These are phyloP conservation scores for Maudiozyma turicensis DNA, from an alignment of 805 yeast genomes.

Conservation along the genomic window DNA sequence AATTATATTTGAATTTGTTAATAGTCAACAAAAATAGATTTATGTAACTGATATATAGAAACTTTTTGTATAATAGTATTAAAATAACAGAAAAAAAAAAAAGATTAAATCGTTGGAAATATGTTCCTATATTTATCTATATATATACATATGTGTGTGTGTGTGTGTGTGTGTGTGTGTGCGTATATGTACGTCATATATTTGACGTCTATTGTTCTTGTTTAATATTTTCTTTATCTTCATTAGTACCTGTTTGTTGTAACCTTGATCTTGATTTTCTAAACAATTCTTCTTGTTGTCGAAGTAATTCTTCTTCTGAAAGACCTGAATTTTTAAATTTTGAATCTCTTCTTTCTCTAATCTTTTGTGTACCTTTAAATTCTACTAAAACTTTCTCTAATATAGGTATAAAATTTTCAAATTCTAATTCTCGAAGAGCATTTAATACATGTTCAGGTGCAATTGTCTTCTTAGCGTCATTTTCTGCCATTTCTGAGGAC, in stretches of 20 bases:
- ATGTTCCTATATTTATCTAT: neutral
- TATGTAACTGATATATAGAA: neutral
- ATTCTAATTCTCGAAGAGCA: constrained; percentile 82
- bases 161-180: neutral
- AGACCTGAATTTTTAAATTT: constrained; percentile 90
- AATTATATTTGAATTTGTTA: constrained; percentile 27
- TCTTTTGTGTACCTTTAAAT: constrained; percentile 80
- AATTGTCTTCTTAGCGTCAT: constrained; percentile 90
- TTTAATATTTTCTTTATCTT: neutral
- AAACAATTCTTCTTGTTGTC: constrained; percentile 88
- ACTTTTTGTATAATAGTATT: neutral
- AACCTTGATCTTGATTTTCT: constrained; percentile 62
- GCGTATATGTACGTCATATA: neutral
- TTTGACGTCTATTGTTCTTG: neutral
- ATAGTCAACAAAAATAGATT: neutral
- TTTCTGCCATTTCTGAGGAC: constrained; percentile 91
- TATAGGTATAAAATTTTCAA: constrained; percentile 72
- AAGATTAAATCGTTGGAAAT: neutral
- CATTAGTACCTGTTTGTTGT: constrained; percentile 27
- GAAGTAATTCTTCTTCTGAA: constrained; percentile 82
- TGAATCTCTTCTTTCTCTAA: constrained; percentile 82
- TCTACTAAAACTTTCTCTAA: constrained; percentile 71
- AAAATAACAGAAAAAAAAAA: neutral
- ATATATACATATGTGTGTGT: neutral
- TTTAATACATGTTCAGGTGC: constrained; percentile 92